A percentile compares a stretch with the other conserved stretches of the same genome.
Conservation (phyloP, 148 eudicot genomes). For the Rhododendron griersonianum region DNA sequence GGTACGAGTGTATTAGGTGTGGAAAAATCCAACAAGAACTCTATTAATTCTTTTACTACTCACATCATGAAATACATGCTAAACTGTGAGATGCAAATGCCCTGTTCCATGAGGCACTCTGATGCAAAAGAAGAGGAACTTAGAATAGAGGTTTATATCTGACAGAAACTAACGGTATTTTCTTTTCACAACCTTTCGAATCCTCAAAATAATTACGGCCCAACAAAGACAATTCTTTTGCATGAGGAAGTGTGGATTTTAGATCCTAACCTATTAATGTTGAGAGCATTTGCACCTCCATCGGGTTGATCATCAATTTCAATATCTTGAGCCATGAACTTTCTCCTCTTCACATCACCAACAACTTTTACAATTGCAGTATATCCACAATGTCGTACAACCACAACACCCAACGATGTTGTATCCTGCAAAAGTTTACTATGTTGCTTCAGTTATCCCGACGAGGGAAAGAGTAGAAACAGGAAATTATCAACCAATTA, state of each 20-base stretch:
- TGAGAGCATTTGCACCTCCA: conserved; percentile 94
- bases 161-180: neutral
- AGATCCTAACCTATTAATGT: conserved; percentile 67
- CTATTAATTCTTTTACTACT: neutral
- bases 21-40: neutral
- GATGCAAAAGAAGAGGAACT: neutral
- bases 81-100: neutral
- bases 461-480: neutral
- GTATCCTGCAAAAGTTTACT: conserved; percentile 57
- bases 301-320: conserved; percentile 87
- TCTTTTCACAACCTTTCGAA: neutral
- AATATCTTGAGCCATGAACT: conserved; percentile 46
- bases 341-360: conserved; percentile 58
- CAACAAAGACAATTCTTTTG: neutral
- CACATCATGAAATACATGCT: neutral
- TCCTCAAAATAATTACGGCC: neutral
- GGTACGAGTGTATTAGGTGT: neutral
- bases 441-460: conserved; percentile 13
- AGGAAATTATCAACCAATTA: neutral
- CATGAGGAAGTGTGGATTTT: neutral
- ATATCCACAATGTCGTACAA: conserved; percentile 76
- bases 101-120: neutral
- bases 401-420: conserved; percentile 65
- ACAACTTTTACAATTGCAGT: conserved; percentile 69
- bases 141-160: neutral